Evolutionary conservation across 306 rosid genomes (phyloP).

Genomic region (barrel medic (Medicago truncatula)): MtrunA17r5.0-ANR NC_053044.1:38634001-38634500

Average conservation of each 20-base stretch:
- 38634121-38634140: not conserved
- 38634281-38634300: not conserved
- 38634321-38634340: not conserved
- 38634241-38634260: constrained; percentile 32
- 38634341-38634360: constrained; percentile 39
- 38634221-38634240: constrained; percentile 25
- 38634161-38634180: not conserved
- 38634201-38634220: constrained; percentile 22
- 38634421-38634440: constrained; percentile 82
- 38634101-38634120: not conserved
- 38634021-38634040: not conserved
- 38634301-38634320: constrained; percentile 5
- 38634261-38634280: constrained; percentile 26
- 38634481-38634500: constrained; percentile 98
- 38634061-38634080: not conserved
- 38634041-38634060: not conserved
- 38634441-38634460: constrained; percentile 86
- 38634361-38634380: constrained; percentile 49
- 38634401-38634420: constrained; percentile 83
- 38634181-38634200: constrained; percentile 29
- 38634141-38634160: not conserved
- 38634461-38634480: constrained; percentile 90
- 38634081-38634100: not conserved
- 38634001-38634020: not conserved
- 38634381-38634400: constrained; percentile 81